phyloP scores from a whole-genome alignment of 1,139 yeast species.

The Candida sanyaensis region DNA sequence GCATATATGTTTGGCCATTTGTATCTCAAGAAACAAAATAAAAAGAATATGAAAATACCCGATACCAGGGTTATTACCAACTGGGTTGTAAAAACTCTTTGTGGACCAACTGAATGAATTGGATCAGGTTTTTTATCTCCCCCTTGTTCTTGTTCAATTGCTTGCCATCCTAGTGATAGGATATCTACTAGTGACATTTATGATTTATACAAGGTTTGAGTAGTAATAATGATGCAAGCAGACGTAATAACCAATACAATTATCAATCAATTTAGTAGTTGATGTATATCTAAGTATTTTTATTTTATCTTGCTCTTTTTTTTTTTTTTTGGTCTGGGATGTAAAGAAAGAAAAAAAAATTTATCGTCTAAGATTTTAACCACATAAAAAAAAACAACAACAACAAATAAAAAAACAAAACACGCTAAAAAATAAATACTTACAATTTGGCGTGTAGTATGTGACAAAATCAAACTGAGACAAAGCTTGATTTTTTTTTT shows the following conservation, averaged over 20 bases:
- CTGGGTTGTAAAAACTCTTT: constrained; percentile 48
- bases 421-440: not conserved
- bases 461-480: not conserved
- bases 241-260: too few species aligned
- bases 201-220: too few species aligned
- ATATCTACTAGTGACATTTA: constrained; percentile 4
- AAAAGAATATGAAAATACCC: constrained; percentile 36
- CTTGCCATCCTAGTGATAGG: constrained; percentile 8
- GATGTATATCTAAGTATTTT: too few species aligned
- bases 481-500: not conserved
- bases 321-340: too few species aligned
- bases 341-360: too few species aligned
- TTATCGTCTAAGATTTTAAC: too few species aligned
- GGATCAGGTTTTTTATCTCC: constrained; percentile 12
- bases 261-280: too few species aligned
- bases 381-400: not conserved
- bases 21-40: constrained; percentile 44
- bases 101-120: constrained; percentile 32
- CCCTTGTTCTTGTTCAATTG: constrained; percentile 2
- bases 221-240: too few species aligned
- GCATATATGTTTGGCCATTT: constrained; percentile 56
- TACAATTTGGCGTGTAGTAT: not conserved
- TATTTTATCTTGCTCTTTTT: too few species aligned
- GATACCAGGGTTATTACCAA: constrained; percentile 37
- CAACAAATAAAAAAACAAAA: not conserved